A percentile compares a stretch with the other conserved stretches of the same genome.
phyloP scores from a whole-genome alignment of 345 rosid species.

The Euphorbia tirucalli region DNA sequence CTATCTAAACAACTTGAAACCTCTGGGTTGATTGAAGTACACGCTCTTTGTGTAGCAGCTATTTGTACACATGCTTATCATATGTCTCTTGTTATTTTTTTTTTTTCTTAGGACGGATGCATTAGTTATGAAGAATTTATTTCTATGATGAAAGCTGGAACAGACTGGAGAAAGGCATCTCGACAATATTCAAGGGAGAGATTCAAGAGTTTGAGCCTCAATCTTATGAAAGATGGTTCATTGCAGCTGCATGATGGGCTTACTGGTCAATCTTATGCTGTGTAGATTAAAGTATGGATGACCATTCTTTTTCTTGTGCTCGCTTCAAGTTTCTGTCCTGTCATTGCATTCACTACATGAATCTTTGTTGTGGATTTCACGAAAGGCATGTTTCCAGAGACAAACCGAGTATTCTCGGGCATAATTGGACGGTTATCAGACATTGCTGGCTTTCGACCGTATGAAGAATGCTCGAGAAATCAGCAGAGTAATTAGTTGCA shows the following conservation, averaged over 20 bases:
- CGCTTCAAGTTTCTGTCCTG: slow-evolving; percentile 9
- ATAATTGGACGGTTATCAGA: neutral
- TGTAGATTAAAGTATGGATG: slow-evolving; percentile 31
- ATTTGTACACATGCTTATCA: neutral
- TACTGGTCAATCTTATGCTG: slow-evolving; percentile 72
- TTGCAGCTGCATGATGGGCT: slow-evolving; percentile 82
- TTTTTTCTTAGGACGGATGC: slow-evolving; percentile 60
- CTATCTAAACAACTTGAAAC: neutral
- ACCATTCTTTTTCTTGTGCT: slow-evolving; percentile 19
- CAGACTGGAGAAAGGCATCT: slow-evolving; percentile 99
- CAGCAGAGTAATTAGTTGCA: slow-evolving; percentile 9
- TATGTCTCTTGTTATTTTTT: neutral
- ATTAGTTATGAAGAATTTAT: slow-evolving; percentile 94
- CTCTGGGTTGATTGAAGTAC: neutral
- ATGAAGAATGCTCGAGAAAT: slow-evolving; percentile 16
- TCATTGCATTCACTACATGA: slow-evolving; percentile 10
- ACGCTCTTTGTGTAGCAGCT: neutral
- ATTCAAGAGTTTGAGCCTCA: slow-evolving; percentile 89
- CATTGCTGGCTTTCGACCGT: slow-evolving; percentile 15
- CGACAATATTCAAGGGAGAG: slow-evolving; percentile 97
- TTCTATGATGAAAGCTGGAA: slow-evolving; percentile 97
- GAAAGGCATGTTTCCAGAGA: slow-evolving; percentile 5
- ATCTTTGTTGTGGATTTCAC: slow-evolving; percentile 8
- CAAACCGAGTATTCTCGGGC: slow-evolving; percentile 6
- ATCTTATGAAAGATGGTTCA: slow-evolving; percentile 96